Conservation (phyloP, 2,329 filamentous ascomycete genomes). For the Cercospora canescens region DNA sequence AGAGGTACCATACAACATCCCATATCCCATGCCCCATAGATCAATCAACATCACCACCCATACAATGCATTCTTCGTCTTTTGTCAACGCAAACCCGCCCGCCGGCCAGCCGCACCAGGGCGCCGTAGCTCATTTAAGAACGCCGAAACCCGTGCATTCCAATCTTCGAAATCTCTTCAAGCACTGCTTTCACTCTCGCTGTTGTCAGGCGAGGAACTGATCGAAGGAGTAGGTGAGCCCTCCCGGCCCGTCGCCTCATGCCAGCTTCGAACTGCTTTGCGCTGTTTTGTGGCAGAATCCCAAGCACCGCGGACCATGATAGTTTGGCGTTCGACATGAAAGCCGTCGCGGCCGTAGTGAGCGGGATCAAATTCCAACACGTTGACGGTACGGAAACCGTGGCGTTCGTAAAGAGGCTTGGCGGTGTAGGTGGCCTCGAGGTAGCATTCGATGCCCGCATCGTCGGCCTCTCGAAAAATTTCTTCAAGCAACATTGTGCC, state of each 20-base stretch:
- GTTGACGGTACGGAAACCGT: slow-evolving; percentile 34
- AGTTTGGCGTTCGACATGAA: slow-evolving; percentile 33
- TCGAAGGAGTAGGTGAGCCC: neutral
- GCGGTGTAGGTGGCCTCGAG: slow-evolving; percentile 42
- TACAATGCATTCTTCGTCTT: neutral
- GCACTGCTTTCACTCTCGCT: neutral
- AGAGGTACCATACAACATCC: neutral
- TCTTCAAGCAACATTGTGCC: slow-evolving; percentile 42
- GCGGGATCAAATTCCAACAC: slow-evolving; percentile 34
- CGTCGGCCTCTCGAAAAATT: slow-evolving; percentile 44
- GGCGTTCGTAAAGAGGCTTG: slow-evolving; percentile 35
- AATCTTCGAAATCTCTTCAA: neutral
- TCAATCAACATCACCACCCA: neutral
- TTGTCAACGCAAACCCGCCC: neutral
- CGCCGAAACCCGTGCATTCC: neutral
- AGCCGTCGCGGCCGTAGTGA: slow-evolving; percentile 29
- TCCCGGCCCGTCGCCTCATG: slow-evolving; percentile 18
- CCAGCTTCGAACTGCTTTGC: slow-evolving; percentile 24
- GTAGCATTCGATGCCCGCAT: slow-evolving; percentile 42
- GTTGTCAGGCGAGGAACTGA: neutral
- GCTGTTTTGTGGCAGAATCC: slow-evolving; percentile 14
- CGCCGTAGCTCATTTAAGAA: neutral
- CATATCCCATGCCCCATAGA: neutral
- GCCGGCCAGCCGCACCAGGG: neutral
- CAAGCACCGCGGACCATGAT: slow-evolving; percentile 36